phyloP scores from a whole-genome alignment of 257 asterid species.

The Solanum medicagineum region DNA sequence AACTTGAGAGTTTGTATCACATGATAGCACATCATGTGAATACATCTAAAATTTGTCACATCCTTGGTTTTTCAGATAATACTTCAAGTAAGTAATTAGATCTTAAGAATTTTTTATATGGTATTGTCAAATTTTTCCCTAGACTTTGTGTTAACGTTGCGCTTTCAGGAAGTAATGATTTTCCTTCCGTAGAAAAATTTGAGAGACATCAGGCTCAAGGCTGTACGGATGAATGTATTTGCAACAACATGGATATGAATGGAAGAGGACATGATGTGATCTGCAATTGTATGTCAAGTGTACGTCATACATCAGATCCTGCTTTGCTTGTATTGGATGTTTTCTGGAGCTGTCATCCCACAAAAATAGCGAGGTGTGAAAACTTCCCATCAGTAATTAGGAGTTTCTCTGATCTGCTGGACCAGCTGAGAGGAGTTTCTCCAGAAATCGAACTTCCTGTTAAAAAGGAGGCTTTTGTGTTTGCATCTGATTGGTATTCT shows the following conservation, averaged over 20 bases:
- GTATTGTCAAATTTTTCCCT: neutral
- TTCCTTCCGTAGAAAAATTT: neutral
- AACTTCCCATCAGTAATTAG: neutral
- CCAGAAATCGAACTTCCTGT: neutral
- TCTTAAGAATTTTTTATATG: neutral
- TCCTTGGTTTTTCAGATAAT: neutral
- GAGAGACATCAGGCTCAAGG: neutral
- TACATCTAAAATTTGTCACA: conserved; percentile 21
- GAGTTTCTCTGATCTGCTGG: conserved; percentile 1
- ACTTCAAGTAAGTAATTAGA: conserved; percentile 1
- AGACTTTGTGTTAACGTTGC: neutral
- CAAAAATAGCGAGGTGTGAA: neutral
- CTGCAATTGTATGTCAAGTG: neutral
- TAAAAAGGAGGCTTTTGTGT: neutral
- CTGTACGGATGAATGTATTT: neutral
- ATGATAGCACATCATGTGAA: conserved; percentile 14
- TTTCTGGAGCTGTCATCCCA: neutral
- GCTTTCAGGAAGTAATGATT: neutral
- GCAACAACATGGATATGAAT: neutral
- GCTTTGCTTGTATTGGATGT: conserved; percentile 2
- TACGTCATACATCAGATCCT: neutral
- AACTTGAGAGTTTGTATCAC: conserved; percentile 16
- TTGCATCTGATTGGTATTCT: neutral
- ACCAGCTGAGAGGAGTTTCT: neutral
- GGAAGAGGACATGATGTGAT: neutral